These are phyloP conservation scores for Eleusine indica DNA, from an alignment of 176 grass and related monocot species.

Conservation along the genomic window DNA sequence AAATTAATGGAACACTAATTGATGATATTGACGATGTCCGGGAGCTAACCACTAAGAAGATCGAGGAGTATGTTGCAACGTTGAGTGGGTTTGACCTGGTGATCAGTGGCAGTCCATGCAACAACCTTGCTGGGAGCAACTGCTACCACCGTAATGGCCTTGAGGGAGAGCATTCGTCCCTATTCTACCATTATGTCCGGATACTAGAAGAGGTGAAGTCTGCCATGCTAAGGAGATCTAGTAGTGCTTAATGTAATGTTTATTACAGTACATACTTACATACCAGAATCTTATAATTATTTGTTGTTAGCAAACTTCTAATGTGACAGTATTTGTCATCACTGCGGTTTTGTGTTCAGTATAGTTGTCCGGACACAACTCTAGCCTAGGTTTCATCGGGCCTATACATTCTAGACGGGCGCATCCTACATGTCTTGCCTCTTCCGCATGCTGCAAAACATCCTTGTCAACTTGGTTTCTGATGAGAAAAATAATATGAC, in stretches of 20 bases:
- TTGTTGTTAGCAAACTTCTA: neutral
- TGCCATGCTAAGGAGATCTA: constrained; percentile 45
- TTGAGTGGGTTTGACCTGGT: constrained; percentile 18
- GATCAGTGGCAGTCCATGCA: constrained; percentile 11
- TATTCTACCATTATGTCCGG: constrained; percentile 76
- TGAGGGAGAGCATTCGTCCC: constrained; percentile 70
- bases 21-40: too few relatives aligned
- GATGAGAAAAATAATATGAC: neutral
- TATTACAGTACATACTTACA: neutral
- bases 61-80: neutral
- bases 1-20: too few relatives aligned
- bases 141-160: constrained; percentile 61
- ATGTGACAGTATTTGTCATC: neutral
- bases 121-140: constrained; percentile 11
- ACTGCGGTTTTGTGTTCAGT: too few relatives aligned
- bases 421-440: too few relatives aligned
- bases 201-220: constrained; percentile 63
- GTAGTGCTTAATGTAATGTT: neutral
- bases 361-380: too few relatives aligned
- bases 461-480: neutral
- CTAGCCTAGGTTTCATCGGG: too few relatives aligned
- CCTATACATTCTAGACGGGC: too few relatives aligned
- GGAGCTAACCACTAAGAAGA: too few relatives aligned
- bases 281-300: neutral
- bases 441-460: neutral